Percentiles rank a stretch among this genome's conserved stretches.
Conservation (phyloP, 2,329 filamentous ascomycete species). For the Colletotrichum abscissum region DNA sequence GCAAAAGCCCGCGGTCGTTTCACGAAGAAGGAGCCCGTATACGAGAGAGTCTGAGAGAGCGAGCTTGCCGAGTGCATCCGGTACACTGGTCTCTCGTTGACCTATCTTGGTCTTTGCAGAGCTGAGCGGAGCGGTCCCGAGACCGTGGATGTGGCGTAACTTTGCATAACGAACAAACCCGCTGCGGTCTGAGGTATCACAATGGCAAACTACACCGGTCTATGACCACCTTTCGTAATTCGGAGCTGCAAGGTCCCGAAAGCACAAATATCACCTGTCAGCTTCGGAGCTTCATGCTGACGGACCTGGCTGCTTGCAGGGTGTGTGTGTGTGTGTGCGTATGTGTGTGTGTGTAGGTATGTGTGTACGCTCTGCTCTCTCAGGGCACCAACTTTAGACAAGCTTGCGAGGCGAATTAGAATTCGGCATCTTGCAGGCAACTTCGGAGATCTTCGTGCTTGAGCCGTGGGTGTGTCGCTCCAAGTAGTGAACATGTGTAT, state of each 20-base stretch:
- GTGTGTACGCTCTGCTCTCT: too few species aligned
- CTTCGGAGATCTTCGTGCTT: conserved; percentile 21
- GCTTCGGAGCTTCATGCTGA: conserved; percentile 9
- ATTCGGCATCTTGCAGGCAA: conserved; percentile 25
- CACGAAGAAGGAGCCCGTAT: conserved; percentile 11
- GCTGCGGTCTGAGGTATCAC: neutral
- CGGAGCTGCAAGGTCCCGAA: conserved; percentile 35
- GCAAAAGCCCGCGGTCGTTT: conserved; percentile 9
- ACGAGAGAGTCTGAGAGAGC: neutral
- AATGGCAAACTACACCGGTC: neutral
- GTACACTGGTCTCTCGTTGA: neutral
- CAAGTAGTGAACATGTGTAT: conserved; percentile 22
- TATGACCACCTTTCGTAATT: neutral
- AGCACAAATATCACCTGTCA: conserved; percentile 3
- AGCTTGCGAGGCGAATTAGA: conserved; percentile 9
- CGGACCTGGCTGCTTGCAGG: conserved; percentile 14
- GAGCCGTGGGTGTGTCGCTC: conserved; percentile 13
- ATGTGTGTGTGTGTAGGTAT: too few species aligned
- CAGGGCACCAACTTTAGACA: neutral
- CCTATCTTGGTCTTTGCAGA: neutral
- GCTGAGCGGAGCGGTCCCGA: conserved; percentile 25
- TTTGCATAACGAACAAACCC: conserved; percentile 28
- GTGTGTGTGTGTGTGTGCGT: neutral
- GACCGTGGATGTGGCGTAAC: conserved; percentile 37
- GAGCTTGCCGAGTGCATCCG: neutral